Evolutionary conservation across 768 basidiomycete species (phyloP).

Genomic region (Macrocybe gigantea): DNA sequence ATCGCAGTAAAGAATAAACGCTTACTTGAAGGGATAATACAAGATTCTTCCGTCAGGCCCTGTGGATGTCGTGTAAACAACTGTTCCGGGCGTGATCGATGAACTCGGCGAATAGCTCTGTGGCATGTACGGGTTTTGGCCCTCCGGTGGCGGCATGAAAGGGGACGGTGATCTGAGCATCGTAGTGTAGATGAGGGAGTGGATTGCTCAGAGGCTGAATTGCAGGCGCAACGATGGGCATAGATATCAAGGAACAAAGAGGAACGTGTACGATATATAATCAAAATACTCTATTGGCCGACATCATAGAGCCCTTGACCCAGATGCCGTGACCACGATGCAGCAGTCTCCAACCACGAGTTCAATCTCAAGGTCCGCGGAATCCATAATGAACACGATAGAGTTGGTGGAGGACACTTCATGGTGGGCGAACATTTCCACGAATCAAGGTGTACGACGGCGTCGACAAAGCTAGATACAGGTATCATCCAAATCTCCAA

Average conservation of each 20-base stretch:
- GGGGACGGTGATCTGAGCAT: conserved; percentile 30
- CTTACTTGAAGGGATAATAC: conserved; percentile 76
- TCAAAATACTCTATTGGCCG: too few relatives aligned
- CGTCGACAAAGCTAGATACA: conserved; percentile 25
- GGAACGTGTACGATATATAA: too few relatives aligned
- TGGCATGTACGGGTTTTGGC: conserved; percentile 8
- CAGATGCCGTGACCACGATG: too few relatives aligned
- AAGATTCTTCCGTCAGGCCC: conserved; percentile 53
- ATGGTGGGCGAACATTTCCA: not conserved
- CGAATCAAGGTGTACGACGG: conserved; percentile 12
- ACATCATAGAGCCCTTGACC: too few relatives aligned
- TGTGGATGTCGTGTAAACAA: conserved; percentile 67
- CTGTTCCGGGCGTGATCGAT: conserved; percentile 58
- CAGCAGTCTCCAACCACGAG: too few relatives aligned
- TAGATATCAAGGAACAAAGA: too few relatives aligned
- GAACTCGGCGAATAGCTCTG: conserved; percentile 16
- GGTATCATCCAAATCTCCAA: conserved; percentile 61
- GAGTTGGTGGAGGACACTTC: too few relatives aligned
- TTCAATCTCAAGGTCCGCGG: too few relatives aligned
- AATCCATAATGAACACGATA: too few relatives aligned
- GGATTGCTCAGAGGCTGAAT: too few relatives aligned
- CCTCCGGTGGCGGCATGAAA: conserved; percentile 12
- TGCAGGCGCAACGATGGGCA: too few relatives aligned
- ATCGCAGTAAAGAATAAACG: conserved; percentile 7
- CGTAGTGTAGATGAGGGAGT: not conserved